Evolutionary conservation across 768 basidiomycete species (phyloP).

Genomic region (Hericium erinaceus): DNA sequence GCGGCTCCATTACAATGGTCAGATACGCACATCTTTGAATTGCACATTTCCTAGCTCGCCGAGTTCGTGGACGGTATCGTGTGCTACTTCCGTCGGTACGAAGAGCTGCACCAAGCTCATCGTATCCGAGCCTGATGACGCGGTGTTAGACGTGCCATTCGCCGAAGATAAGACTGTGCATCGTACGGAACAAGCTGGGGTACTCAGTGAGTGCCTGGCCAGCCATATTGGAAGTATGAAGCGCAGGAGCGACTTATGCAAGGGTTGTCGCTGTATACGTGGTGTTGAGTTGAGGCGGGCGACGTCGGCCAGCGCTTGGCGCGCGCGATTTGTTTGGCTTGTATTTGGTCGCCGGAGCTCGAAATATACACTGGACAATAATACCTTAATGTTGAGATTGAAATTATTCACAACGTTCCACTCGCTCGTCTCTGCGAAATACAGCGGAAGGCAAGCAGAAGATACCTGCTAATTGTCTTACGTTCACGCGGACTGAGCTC

Average conservation of each 20-base stretch:
- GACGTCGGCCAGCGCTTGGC: background rate
- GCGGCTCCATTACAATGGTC: background rate
- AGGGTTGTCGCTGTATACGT: background rate
- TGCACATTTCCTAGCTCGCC: conserved; percentile 94
- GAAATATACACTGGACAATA: background rate
- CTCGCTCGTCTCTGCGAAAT: too few species aligned
- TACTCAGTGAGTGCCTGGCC: conserved; percentile 50
- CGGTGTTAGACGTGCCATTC: background rate
- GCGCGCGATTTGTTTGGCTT: background rate
- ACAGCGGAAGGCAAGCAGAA: too few species aligned
- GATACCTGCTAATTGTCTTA: too few species aligned
- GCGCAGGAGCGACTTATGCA: background rate
- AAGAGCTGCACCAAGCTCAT: conserved; percentile 98
- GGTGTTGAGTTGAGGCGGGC: background rate
- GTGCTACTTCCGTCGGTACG: conserved; percentile 94
- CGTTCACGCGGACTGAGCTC: too few species aligned
- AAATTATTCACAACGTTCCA: too few species aligned
- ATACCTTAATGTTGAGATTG: too few species aligned
- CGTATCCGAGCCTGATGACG: conserved; percentile 75
- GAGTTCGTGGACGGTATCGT: conserved; percentile 91
- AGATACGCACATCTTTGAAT: conserved; percentile 81
- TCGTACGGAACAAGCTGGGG: conserved; percentile 75
- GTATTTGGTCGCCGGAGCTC: background rate
- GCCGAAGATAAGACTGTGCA: conserved; percentile 9
- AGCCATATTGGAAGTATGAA: conserved; percentile 17